These are phyloP conservation scores for Rauvolfia tetraphylla DNA, from an alignment of 257 asterid genomes.

Conservation along the genomic window DNA sequence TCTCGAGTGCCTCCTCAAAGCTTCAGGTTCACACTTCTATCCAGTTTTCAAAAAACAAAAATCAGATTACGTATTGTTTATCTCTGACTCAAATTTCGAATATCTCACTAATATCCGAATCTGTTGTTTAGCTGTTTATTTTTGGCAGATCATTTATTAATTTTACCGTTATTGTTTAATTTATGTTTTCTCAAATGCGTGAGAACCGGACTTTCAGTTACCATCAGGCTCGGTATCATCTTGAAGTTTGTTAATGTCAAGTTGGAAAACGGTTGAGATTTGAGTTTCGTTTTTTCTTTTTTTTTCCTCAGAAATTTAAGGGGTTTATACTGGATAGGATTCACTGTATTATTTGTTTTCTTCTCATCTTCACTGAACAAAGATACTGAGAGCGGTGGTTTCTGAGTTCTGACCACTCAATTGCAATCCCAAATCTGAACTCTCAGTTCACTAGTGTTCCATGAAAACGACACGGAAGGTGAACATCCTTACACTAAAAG, in stretches of 20 bases:
- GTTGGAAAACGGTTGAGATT: background rate
- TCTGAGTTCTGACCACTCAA: conserved; percentile 17
- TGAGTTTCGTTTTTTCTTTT: background rate
- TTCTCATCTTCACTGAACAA: background rate
- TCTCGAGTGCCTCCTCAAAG: background rate
- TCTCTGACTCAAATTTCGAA: background rate
- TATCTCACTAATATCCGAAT: background rate
- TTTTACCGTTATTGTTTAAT: conserved; percentile 5
- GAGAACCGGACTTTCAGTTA: conserved; percentile 9
- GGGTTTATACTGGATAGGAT: background rate
- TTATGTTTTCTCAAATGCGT: background rate
- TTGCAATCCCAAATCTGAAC: conserved; percentile 11
- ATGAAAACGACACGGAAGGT: conserved; percentile 19
- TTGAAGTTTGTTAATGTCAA: background rate
- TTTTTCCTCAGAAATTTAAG: background rate
- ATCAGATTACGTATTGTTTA: background rate
- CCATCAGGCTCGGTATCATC: background rate
- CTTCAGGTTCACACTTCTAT: conserved; percentile 29
- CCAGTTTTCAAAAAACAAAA: background rate
- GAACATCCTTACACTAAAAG: background rate
- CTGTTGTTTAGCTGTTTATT: background rate
- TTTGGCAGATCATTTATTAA: background rate
- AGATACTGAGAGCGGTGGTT: background rate
- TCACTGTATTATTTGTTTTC: background rate
- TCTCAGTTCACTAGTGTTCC: conserved; percentile 11